phyloP scores from a whole-genome alignment of 176 grass and related monocot genomes.

The Juncus inflexus region DNA sequence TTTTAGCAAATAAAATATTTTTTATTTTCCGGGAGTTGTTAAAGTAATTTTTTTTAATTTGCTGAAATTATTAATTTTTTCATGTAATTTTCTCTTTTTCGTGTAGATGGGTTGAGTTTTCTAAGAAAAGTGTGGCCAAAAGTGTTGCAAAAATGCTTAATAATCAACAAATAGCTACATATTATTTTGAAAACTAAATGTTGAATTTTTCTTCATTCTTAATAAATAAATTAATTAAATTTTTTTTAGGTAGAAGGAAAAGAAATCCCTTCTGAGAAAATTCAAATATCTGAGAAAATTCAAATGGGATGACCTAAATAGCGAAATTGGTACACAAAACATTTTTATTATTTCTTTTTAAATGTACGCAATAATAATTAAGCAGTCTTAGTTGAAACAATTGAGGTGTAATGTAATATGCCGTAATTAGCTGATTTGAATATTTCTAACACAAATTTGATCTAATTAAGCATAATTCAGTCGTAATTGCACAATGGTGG shows the following conservation, averaged over 20 bases:
- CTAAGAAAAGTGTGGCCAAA: constrained; percentile 81
- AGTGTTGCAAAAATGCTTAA: constrained; percentile 85
- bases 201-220: not conserved
- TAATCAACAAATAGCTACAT: constrained; percentile 88
- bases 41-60: not conserved
- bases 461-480: not conserved
- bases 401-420: not conserved
- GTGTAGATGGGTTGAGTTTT: constrained; percentile 91
- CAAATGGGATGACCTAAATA: constrained; percentile 96
- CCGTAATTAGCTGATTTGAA: not conserved
- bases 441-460: not conserved
- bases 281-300: constrained; percentile 90
- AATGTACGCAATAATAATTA: too few relatives aligned
- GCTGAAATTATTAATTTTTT: not conserved
- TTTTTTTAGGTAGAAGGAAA: constrained; percentile 69
- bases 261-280: constrained; percentile 84
- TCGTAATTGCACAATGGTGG: not conserved
- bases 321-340: constrained; percentile 59
- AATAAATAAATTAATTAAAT: constrained; percentile 4
- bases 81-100: constrained; percentile 23
- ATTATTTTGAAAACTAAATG: constrained; percentile 7
- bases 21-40: not conserved
- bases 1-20: constrained; percentile 2
- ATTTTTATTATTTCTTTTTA: not conserved
- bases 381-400: too few relatives aligned